A percentile compares a stretch with the other conserved stretches of the same genome.
Conservation (phyloP, 1,284 basidiomycete species). For the Malassezia brasiliensis region DNA sequence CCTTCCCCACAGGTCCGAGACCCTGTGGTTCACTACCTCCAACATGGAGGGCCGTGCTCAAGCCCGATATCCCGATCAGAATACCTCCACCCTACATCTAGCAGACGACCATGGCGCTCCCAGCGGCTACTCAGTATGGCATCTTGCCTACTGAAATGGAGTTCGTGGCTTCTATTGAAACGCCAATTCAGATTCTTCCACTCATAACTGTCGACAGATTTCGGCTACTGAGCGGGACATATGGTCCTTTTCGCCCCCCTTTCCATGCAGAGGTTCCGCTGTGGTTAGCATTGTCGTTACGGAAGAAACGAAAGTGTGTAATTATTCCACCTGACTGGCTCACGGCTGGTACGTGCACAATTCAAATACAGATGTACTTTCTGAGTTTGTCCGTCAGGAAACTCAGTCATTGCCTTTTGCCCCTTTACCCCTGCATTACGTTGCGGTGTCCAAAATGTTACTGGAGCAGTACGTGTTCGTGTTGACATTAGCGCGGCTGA, state of each 20-base stretch:
- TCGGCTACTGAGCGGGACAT: conserved; percentile 50
- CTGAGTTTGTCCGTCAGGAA: conserved; percentile 10
- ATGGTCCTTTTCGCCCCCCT: conserved; percentile 84
- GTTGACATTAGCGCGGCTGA: conserved; percentile 64
- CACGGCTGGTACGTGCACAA: conserved; percentile 58
- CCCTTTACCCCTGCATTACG: conserved; percentile 60
- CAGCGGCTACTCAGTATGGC: conserved; percentile 4
- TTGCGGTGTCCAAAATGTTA: conserved; percentile 77
- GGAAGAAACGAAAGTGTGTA: conserved; percentile 83
- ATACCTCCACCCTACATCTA: background rate
- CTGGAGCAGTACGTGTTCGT: conserved; percentile 67
- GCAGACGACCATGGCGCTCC: conserved; percentile 11
- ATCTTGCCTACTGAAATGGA: conserved; percentile 18
- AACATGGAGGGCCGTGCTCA: background rate
- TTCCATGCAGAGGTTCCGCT: conserved; percentile 70
- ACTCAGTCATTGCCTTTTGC: conserved; percentile 19
- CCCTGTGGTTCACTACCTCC: background rate
- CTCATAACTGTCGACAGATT: conserved; percentile 38
- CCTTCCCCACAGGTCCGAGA: background rate
- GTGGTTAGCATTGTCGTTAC: conserved; percentile 89
- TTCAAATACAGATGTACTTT: background rate
- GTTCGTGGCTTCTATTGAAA: conserved; percentile 20
- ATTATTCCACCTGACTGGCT: conserved; percentile 85
- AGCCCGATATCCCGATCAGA: conserved; percentile 1
- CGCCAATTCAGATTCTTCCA: conserved; percentile 33